Percentiles rank a stretch among this genome's conserved stretches.
phyloP scores from a whole-genome alignment of 352 stramenopile species.

The Pythium guiyangense region DNA sequence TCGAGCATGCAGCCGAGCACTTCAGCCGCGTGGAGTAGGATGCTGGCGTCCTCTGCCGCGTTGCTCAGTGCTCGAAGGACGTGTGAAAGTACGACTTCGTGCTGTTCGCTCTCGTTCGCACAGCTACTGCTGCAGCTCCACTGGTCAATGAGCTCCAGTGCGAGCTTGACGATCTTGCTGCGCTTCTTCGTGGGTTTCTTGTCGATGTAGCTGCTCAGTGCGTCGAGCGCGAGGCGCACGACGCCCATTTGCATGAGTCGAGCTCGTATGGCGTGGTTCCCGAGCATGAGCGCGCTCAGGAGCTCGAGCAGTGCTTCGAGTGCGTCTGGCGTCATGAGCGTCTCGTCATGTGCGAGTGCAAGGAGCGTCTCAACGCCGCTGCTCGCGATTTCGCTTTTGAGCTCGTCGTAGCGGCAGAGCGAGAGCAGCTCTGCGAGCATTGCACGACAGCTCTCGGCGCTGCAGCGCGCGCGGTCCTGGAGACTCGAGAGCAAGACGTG shows the following conservation, averaged over 20 bases:
- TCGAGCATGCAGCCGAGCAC: conserved; percentile 35
- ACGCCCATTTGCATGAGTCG: conserved; percentile 19
- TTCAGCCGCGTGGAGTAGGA: conserved; percentile 35
- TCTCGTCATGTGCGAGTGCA: conserved; percentile 13
- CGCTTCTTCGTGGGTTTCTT: conserved; percentile 27
- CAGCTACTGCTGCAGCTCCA: conserved; percentile 9
- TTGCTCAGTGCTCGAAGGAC: conserved; percentile 31
- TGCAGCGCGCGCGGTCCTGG: conserved; percentile 23
- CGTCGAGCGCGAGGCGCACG: conserved; percentile 23
- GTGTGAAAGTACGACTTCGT: conserved; percentile 11
- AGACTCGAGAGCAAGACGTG: conserved; percentile 36
- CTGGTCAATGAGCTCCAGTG: conserved; percentile 37
- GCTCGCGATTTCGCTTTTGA: conserved; percentile 24
- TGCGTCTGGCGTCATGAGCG: conserved; percentile 15
- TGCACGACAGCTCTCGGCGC: conserved; percentile 13
- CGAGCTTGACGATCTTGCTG: conserved; percentile 31
- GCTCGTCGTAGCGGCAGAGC: conserved; percentile 31
- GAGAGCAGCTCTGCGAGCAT: conserved; percentile 32
- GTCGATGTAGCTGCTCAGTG: conserved; percentile 9
- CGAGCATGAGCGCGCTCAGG: conserved; percentile 25
- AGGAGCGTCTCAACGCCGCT: conserved; percentile 30
- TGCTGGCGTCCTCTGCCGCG: conserved; percentile 20
- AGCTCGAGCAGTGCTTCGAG: conserved; percentile 43
- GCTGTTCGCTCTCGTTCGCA: conserved; percentile 4
- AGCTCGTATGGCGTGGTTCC: conserved; percentile 14